These are phyloP conservation scores for Tetradesmus lagerheimii DNA, from an alignment of 139 green algal species.

Conservation along the genomic window DNA sequence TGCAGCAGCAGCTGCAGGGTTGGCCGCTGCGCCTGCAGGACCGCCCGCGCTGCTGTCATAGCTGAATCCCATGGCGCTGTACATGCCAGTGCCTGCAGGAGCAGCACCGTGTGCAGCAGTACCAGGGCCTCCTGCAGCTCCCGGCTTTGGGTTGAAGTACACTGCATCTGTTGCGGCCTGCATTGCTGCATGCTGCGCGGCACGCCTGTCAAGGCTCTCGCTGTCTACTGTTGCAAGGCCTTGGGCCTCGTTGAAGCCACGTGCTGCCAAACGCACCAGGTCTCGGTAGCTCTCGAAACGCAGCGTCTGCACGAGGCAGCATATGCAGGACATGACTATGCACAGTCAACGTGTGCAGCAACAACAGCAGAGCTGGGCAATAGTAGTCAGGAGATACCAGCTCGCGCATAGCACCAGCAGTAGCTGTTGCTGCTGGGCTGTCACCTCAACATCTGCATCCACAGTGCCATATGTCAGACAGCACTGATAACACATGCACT, in stretches of 20 bases:
- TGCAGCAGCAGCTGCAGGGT: not conserved
- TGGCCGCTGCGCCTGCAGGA: not conserved
- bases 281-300: conserved; percentile 80
- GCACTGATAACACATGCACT: no score
- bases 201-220: conserved; percentile 74
- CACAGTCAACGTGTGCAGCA: not conserved
- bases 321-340: not conserved
- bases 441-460: no score
- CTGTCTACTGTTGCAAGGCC: conserved; percentile 56
- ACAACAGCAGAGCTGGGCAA: not conserved
- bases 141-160: conserved; percentile 1
- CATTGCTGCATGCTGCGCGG: conserved; percentile 55
- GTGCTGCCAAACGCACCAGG: conserved; percentile 67
- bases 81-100: conserved; percentile 61
- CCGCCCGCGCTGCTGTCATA: conserved; percentile 61
- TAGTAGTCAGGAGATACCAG: no score
- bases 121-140: conserved; percentile 27
- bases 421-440: no score
- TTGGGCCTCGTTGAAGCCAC: conserved; percentile 57
- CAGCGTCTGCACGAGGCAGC: conserved; percentile 63
- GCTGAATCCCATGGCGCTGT: conserved; percentile 73
- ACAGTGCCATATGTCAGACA: no score
- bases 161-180: conserved; percentile 37
- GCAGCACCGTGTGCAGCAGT: not conserved
- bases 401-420: no score